phyloP scores from a whole-genome alignment of 2,329 filamentous ascomycete species.

The Diaporthe caulivora region DNA sequence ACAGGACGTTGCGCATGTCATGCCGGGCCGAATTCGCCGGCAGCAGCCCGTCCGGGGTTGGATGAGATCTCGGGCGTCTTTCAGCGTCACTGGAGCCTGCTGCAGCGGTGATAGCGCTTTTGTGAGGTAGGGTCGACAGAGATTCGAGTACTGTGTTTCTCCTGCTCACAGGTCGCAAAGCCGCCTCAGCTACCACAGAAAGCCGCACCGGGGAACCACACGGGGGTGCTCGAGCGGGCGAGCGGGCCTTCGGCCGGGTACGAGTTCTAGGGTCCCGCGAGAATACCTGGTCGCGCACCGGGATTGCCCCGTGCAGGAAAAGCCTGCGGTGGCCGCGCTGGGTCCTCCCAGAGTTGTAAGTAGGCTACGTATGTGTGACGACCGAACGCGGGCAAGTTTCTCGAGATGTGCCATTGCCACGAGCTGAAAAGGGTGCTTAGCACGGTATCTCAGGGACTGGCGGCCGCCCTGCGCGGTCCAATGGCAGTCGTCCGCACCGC shows the following conservation, averaged over 20 bases:
- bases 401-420: conserved; percentile 21
- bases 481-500: not conserved
- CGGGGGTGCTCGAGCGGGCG: conserved; percentile 5
- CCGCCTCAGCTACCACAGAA: not conserved
- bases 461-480: conserved; percentile 2
- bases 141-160: not conserved
- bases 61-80: not conserved
- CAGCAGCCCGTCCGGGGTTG: not conserved
- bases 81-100: not conserved
- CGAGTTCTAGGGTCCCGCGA: not conserved
- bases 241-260: conserved; percentile 11
- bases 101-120: not conserved
- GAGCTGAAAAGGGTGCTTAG: conserved; percentile 12
- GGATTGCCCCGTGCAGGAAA: conserved; percentile 15
- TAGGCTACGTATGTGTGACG: not conserved
- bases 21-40: conserved; percentile 15
- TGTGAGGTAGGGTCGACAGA: not conserved
- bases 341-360: not conserved
- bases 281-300: not conserved
- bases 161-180: not conserved
- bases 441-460: conserved; percentile 5
- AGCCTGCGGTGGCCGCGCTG: conserved; percentile 6
- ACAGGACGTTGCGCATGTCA: not conserved
- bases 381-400: not conserved
- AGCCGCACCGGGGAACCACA: not conserved